Evolutionary conservation across 108 stramenopile species (phyloP), one percentile per base, ranked within the genome.

Genomic region (Conticribra weissflogii): DNA sequence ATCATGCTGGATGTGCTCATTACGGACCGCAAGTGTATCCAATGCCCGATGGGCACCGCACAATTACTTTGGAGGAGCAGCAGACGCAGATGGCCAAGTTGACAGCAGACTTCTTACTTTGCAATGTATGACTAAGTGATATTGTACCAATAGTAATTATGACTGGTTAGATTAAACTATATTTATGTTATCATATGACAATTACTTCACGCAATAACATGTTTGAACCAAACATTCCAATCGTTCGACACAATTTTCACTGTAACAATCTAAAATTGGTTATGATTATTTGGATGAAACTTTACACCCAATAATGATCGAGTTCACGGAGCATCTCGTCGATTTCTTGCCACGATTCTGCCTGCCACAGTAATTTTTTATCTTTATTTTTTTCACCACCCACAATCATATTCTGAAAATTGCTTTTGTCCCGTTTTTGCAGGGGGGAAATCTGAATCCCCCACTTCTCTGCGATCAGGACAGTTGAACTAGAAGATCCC

Each of bases 11-110:
- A 44, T 82, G 65, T 54, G 81, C 81, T 9, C 33, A 60, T 14
- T 82, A 82, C 31, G 79, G 79, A 21, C 79, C 79, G 25, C 79
- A 76, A 54, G 76, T 50, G 4, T 81, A 70, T 65, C 79, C 79
- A 1, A 36, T 65, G 1, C 47, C 34, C 18, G 81, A 78, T 74
- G 81, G 76, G 3, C 59, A 65, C 16, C 31, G 81, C 27, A 68
- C 68, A 0, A 82, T 82, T n/a, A 77, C 81, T 16, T 49, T 77
- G 51, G 66, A 78, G 28, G 65, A 82, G 36, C 81, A 82, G 71
- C 81, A 82, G 44, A 24, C 31, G 9, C 55, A 58, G 25, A 66
- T 32, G 47, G 74, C 74, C 19, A 36, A 81, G 14, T 28, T 72
- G 49, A 76, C 80, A 16, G 56, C 63, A 33, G 55, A 76, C 47